Conservation (phyloP, 2,329 filamentous ascomycete genomes). For the Ophiostoma populinum region DNA sequence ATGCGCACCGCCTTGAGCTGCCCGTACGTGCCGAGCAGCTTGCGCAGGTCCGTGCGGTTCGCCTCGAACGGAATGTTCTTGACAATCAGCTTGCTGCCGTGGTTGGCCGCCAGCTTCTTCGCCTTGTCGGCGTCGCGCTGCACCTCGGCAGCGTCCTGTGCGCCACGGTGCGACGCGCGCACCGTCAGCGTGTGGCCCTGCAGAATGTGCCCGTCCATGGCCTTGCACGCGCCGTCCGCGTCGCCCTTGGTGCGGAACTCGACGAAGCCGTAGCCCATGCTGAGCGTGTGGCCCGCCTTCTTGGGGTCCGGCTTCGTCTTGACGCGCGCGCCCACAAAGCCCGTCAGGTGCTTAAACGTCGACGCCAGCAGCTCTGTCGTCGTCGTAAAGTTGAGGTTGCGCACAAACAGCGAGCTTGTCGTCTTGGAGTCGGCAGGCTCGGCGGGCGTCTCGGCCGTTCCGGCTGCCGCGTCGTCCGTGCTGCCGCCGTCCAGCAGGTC, state of each 20-base stretch:
- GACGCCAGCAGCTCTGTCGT: constrained; percentile 60
- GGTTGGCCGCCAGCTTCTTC: constrained; percentile 59
- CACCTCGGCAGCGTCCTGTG: constrained; percentile 69
- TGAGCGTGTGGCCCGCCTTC: constrained; percentile 69
- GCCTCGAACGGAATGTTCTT: constrained; percentile 97
- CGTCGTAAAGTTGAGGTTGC: constrained; percentile 86
- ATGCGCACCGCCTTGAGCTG: constrained; percentile 83
- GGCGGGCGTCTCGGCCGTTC: neutral
- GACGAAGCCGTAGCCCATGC: constrained; percentile 94
- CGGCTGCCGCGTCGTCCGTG: neutral
- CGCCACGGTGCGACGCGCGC: constrained; percentile 68
- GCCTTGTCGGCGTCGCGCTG: constrained; percentile 64
- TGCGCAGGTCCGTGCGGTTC: constrained; percentile 77
- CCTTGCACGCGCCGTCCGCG: constrained; percentile 60
- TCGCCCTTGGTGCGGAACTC: constrained; percentile 67
- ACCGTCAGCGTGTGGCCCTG: constrained; percentile 75
- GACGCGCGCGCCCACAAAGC: constrained; percentile 76
- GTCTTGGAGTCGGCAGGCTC: constrained; percentile 20
- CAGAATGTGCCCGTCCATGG: constrained; percentile 81
- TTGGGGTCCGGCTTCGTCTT: constrained; percentile 93
- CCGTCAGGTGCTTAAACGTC: constrained; percentile 64
- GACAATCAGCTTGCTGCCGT: constrained; percentile 77
- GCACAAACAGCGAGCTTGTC: constrained; percentile 75
- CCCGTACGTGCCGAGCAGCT: constrained; percentile 77
- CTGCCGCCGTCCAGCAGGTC: constrained; percentile 7